These are phyloP conservation scores for Puccinia coronata DNA, from an alignment of 1,284 basidiomycete genomes.

Conservation along the genomic window DNA sequence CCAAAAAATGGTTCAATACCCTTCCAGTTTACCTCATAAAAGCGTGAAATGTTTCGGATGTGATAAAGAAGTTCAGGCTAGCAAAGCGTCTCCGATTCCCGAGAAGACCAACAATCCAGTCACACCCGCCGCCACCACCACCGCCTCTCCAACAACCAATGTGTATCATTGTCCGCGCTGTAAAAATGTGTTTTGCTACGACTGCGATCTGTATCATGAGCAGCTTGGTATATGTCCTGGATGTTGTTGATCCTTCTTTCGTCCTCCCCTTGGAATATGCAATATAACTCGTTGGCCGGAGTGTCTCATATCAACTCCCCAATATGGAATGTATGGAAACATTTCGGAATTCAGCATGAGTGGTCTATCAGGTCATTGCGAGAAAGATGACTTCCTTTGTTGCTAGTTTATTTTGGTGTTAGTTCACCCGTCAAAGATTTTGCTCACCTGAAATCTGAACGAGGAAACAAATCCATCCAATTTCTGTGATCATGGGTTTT, in stretches of 20 bases:
- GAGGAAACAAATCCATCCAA: too few relatives aligned
- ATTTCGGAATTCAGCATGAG: too few relatives aligned
- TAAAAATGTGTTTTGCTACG: conserved; percentile 67
- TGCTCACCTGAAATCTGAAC: too few relatives aligned
- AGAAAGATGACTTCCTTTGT: too few relatives aligned
- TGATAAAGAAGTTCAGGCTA: conserved; percentile 29
- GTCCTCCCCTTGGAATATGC: neutral
- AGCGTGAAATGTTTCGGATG: conserved; percentile 37
- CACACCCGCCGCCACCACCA: conserved; percentile 60
- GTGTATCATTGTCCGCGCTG: conserved; percentile 62
- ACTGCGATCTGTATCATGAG: conserved; percentile 67
- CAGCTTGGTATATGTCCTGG: conserved; percentile 57
- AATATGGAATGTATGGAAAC: too few relatives aligned
- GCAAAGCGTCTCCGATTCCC: conserved; percentile 53
- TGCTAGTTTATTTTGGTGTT: too few relatives aligned
- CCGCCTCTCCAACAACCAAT: neutral
- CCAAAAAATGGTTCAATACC: neutral
- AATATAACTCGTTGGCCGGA: too few relatives aligned
- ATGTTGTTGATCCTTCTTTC: conserved; percentile 49
- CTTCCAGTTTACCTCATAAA: conserved; percentile 56
- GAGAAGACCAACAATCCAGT: conserved; percentile 65
- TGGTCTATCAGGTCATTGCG: too few relatives aligned
- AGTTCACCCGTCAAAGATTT: too few relatives aligned
- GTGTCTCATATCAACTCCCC: too few relatives aligned
- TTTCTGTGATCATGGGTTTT: too few relatives aligned